Percentiles rank a stretch among this genome's conserved stretches.
These are phyloP conservation scores for Smallanthus sonchifolius DNA, from an alignment of 129 eudicot species.

Conservation along the genomic window DNA sequence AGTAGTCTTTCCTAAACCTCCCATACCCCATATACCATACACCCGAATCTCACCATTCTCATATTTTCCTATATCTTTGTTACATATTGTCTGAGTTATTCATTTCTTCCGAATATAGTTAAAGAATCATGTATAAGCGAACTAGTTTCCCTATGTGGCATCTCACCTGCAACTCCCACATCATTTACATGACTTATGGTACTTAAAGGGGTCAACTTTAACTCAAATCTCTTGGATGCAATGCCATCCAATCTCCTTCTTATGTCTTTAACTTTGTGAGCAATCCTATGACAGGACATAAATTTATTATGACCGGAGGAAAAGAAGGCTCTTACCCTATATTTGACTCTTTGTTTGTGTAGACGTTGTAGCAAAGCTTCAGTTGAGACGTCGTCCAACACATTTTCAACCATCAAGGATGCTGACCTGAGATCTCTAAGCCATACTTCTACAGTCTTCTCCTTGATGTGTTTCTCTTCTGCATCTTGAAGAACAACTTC, in stretches of 20 bases:
- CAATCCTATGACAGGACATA: neutral
- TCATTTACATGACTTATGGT: neutral
- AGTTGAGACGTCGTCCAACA: neutral
- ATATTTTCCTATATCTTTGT: too few species aligned
- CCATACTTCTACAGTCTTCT: neutral
- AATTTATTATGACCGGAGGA: neutral
- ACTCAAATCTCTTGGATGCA: neutral
- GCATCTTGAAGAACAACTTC: neutral
- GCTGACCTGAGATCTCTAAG: neutral
- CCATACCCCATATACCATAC: too few species aligned
- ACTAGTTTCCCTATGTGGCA: neutral
- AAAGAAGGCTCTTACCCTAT: slow-evolving; percentile 1
- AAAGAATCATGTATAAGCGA: too few species aligned
- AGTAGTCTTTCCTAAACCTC: too few species aligned
- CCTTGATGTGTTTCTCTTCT: neutral
- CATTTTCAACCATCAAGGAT: slow-evolving; percentile 3
- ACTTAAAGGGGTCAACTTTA: neutral
- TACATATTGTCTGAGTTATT: too few species aligned
- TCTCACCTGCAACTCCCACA: neutral
- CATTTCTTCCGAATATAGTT: too few species aligned
- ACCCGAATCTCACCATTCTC: too few species aligned
- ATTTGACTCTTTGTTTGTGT: neutral
- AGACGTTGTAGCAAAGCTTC: neutral
- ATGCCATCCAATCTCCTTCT: neutral
- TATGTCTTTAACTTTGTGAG: too few species aligned